These are phyloP conservation scores for Macroventuria anomochaeta DNA, from an alignment of 2,329 filamentous ascomycete genomes.

Conservation along the genomic window DNA sequence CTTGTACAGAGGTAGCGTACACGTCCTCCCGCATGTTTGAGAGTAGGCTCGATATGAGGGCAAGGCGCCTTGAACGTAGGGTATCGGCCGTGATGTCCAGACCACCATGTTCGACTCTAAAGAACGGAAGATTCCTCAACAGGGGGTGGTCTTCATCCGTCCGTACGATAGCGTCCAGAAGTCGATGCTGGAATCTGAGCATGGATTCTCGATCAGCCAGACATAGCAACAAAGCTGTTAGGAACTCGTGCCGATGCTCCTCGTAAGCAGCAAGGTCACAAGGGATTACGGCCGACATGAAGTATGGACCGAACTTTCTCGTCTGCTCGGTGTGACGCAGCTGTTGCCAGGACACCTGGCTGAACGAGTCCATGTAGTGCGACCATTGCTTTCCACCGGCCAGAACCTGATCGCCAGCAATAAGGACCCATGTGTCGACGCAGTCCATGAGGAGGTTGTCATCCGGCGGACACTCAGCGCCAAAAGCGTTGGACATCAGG, in stretches of 20 bases:
- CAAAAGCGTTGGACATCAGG: slow-evolving; percentile 67
- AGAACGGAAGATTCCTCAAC: slow-evolving; percentile 65
- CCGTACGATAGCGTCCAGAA: slow-evolving; percentile 63
- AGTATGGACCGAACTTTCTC: slow-evolving; percentile 54
- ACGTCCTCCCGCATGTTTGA: slow-evolving; percentile 65
- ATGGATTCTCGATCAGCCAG: slow-evolving; percentile 66
- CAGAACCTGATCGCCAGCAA: slow-evolving; percentile 57
- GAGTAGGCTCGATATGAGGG: slow-evolving; percentile 62
- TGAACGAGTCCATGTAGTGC: slow-evolving; percentile 62
- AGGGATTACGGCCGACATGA: slow-evolving; percentile 50
- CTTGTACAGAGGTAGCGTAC: slow-evolving; percentile 41
- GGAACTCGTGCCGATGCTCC: slow-evolving; percentile 56
- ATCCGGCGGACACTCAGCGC: slow-evolving; percentile 61
- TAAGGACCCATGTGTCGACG: slow-evolving; percentile 62
- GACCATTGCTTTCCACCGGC: slow-evolving; percentile 58
- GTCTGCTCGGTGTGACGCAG: slow-evolving; percentile 55
- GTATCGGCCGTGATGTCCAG: slow-evolving; percentile 60
- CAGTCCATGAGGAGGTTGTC: slow-evolving; percentile 60
- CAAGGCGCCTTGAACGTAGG: slow-evolving; percentile 61
- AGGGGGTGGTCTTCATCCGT: slow-evolving; percentile 55
- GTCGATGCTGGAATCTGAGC: slow-evolving; percentile 66
- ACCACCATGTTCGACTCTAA: slow-evolving; percentile 43
- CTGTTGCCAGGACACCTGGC: slow-evolving; percentile 58
- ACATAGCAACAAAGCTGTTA: slow-evolving; percentile 61
- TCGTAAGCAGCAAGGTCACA: slow-evolving; percentile 51